phyloP scores from a whole-genome alignment of 2,329 filamentous ascomycete genomes.

The Cryphonectria nitschkei region DNA sequence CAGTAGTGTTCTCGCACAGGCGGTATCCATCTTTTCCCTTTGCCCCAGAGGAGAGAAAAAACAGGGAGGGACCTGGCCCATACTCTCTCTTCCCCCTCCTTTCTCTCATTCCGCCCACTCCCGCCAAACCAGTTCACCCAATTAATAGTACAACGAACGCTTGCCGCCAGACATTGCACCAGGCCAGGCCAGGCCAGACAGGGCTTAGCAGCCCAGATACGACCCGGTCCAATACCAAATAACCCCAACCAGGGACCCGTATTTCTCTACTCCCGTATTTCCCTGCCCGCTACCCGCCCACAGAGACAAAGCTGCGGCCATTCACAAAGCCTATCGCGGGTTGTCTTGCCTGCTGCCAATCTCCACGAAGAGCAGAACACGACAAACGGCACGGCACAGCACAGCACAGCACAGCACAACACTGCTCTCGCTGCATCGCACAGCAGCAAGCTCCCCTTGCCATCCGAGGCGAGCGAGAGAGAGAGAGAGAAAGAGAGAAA shows the following conservation, averaged over 20 bases:
- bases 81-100: neutral
- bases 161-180: constrained; percentile 9
- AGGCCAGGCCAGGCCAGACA: neutral
- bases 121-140: constrained; percentile 2
- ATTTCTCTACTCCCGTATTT: constrained; percentile 31
- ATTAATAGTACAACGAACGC: neutral
- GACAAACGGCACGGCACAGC: neutral
- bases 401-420: neutral
- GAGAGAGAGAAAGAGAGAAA: neutral
- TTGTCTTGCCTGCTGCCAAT: constrained; percentile 34
- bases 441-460: constrained; percentile 5
- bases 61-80: neutral
- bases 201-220: neutral
- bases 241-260: neutral
- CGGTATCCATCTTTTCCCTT: neutral
- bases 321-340: constrained; percentile 41
- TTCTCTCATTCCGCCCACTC: neutral
- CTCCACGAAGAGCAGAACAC: constrained; percentile 29
- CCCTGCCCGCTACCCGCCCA: constrained; percentile 41
- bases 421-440: neutral
- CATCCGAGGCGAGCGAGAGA: neutral
- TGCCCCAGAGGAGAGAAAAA: neutral
- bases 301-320: constrained; percentile 39
- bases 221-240: constrained; percentile 2
- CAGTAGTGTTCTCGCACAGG: neutral